Evolutionary conservation across 2,329 filamentous ascomycete genomes (phyloP).

Genomic region (Aspergillus fijiensis): DNA sequence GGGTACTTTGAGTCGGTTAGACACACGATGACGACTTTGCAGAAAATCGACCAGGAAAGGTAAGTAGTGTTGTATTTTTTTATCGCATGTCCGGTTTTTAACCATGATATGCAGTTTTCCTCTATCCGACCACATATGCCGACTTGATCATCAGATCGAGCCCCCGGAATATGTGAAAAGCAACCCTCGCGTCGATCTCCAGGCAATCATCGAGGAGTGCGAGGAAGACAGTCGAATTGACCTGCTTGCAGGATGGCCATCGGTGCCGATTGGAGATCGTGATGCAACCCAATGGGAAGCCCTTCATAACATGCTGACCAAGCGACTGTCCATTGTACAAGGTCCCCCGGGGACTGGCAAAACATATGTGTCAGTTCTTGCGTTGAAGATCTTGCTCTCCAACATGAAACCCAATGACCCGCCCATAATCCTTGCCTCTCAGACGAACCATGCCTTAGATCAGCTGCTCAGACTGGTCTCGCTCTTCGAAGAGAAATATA

Average conservation of each 20-base stretch:
- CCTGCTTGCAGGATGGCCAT: conserved; percentile 57
- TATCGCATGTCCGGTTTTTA: neutral
- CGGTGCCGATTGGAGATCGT: conserved; percentile 46
- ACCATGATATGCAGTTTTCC: conserved; percentile 41
- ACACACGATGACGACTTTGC: conserved; percentile 70
- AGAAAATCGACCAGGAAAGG: conserved; percentile 60
- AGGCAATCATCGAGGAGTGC: conserved; percentile 39
- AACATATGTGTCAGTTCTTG: conserved; percentile 75
- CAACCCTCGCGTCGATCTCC: conserved; percentile 53
- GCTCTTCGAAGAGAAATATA: conserved; percentile 61
- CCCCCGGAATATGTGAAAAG: conserved; percentile 55
- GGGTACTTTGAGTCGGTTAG: conserved; percentile 77
- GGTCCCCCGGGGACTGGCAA: conserved; percentile 81
- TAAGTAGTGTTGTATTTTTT: conserved; percentile 20
- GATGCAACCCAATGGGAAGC: conserved; percentile 72
- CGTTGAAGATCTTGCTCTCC: conserved; percentile 63
- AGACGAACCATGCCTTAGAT: conserved; percentile 89
- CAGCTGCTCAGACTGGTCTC: conserved; percentile 70
- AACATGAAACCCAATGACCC: conserved; percentile 58
- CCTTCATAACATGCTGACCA: conserved; percentile 68
- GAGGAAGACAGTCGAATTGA: conserved; percentile 49
- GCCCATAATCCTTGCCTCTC: conserved; percentile 76
- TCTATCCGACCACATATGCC: conserved; percentile 45
- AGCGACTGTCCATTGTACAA: conserved; percentile 73
- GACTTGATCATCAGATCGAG: conserved; percentile 40